A percentile compares a stretch with the other conserved stretches of the same genome.
Conservation (phyloP, 345 rosid species). For the Mercurialis annua region DNA sequence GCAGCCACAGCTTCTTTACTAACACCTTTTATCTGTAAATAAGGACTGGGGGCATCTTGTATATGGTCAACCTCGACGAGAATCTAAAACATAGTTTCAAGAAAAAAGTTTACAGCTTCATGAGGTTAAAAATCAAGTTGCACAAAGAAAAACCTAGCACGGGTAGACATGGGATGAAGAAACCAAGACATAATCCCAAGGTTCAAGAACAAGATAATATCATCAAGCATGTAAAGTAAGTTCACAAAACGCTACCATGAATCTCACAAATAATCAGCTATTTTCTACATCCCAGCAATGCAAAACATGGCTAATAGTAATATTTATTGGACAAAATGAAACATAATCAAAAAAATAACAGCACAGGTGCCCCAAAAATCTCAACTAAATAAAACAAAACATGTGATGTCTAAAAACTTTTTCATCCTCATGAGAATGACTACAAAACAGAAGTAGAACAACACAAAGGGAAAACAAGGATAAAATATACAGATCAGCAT, state of each 20-base stretch:
- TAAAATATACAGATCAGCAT: neutral
- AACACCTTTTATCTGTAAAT: constrained; percentile 94
- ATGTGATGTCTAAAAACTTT: neutral
- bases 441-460: neutral
- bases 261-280: neutral
- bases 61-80: constrained; percentile 94
- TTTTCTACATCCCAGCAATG: neutral
- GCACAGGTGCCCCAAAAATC: neutral
- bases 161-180: neutral
- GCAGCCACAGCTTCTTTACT: constrained; percentile 87
- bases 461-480: neutral
- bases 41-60: constrained; percentile 74
- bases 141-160: neutral
- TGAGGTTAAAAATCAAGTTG: neutral
- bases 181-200: neutral
- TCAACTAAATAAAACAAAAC: neutral
- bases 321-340: neutral
- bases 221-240: neutral
- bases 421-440: neutral
- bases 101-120: neutral
- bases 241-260: neutral
- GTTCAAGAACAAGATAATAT: neutral
- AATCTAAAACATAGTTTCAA: constrained; percentile 40
- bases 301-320: neutral
- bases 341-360: no score